Evolutionary conservation across 2,329 filamentous ascomycete species (phyloP).

Genomic region (Fusarium cyanostomum): DNA sequence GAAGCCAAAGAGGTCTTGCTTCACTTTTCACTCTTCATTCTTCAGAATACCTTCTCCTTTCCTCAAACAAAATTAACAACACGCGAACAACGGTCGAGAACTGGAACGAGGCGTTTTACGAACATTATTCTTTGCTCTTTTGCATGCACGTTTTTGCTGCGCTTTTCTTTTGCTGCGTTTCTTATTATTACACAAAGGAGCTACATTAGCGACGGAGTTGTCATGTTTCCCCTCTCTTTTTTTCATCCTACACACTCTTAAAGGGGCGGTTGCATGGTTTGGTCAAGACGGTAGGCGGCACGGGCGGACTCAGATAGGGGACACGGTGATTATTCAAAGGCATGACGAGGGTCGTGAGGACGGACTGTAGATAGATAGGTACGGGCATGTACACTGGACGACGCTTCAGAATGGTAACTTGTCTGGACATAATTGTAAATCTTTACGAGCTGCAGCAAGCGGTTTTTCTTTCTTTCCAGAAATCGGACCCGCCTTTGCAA

Average conservation of each 20-base stretch:
- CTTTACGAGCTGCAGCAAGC: constrained; percentile 18
- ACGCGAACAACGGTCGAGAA: constrained; percentile 35
- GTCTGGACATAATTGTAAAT: constrained; percentile 32
- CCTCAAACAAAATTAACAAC: constrained; percentile 7
- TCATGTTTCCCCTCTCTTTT: constrained; percentile 18
- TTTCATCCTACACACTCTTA: constrained; percentile 1
- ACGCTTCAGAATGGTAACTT: constrained; percentile 33
- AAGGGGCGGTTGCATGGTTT: constrained; percentile 26
- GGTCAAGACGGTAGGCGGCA: constrained; percentile 17
- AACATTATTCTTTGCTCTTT: constrained; percentile 13
- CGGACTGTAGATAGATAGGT: constrained; percentile 22
- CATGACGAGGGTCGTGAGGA: neutral
- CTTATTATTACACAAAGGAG: constrained; percentile 17
- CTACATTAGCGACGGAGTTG: constrained; percentile 55
- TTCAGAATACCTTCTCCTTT: neutral
- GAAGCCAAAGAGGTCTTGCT: neutral
- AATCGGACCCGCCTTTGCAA: no score
- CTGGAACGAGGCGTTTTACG: constrained; percentile 31
- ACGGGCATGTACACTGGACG: constrained; percentile 8
- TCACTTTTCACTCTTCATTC: neutral
- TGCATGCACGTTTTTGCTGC: constrained; percentile 5
- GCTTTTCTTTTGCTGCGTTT: constrained; percentile 12
- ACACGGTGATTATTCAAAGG: constrained; percentile 2
- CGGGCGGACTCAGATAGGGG: constrained; percentile 8
- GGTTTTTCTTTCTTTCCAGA: neutral